These are phyloP conservation scores for Malus fusca DNA, from an alignment of 306 rosid species.

Conservation along the genomic window DNA sequence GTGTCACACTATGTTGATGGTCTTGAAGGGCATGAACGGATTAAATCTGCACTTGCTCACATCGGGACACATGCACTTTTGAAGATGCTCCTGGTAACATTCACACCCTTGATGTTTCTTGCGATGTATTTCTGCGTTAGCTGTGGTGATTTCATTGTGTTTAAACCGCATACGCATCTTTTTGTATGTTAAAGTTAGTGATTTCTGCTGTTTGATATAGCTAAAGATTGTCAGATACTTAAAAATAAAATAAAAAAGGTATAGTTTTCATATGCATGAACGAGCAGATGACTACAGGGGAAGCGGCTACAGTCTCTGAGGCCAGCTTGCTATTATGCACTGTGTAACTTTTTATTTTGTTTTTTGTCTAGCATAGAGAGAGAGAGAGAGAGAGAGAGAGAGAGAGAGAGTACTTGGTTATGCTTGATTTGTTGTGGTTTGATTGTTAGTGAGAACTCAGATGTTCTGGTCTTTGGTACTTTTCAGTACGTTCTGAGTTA, in stretches of 20 bases:
- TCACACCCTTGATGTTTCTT: neutral
- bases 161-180: neutral
- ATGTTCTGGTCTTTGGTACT: neutral
- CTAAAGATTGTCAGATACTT: neutral
- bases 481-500: conserved; percentile 19
- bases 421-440: neutral
- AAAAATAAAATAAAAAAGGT: neutral
- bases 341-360: neutral
- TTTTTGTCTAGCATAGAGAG: neutral
- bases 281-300: neutral
- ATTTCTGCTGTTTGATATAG: neutral
- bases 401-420: neutral
- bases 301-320: neutral
- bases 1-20: conserved; percentile 82
- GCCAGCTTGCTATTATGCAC: neutral
- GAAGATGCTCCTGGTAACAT: conserved; percentile 96
- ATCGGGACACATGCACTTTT: conserved; percentile 95
- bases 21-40: conserved; percentile 68
- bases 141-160: conserved; percentile 3
- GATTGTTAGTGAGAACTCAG: neutral
- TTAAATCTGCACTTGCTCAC: conserved; percentile 89
- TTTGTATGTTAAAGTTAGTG: neutral
- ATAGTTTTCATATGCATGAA: neutral
- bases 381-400: too few relatives aligned
- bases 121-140: conserved; percentile 3